phyloP scores from a whole-genome alignment of 176 grass and related monocot species.

The Oryza glaberrima region DNA sequence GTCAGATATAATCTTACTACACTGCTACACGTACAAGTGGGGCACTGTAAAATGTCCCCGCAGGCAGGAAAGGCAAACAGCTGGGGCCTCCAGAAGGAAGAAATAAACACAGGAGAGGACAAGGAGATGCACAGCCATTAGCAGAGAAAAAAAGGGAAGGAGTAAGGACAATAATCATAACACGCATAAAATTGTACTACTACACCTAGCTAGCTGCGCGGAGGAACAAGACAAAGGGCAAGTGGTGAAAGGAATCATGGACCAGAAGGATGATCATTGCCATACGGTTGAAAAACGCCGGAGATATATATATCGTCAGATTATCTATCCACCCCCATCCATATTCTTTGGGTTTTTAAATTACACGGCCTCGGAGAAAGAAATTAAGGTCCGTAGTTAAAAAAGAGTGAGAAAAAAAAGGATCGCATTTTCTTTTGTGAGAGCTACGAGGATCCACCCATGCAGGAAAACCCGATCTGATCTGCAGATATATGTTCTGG shows the following conservation, averaged over 20 bases:
- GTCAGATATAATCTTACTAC: no score
- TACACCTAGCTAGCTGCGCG: background rate
- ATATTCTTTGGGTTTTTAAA: background rate
- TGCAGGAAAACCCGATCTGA: background rate
- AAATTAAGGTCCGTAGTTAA: background rate
- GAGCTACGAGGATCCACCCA: background rate
- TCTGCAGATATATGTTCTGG: background rate
- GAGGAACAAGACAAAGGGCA: background rate
- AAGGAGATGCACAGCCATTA: background rate
- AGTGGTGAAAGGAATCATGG: constrained; percentile 34
- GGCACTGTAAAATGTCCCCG: no score
- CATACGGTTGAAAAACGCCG: background rate
- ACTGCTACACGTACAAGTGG: no score
- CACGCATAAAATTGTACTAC: background rate
- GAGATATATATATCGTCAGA: background rate
- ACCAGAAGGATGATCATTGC: background rate
- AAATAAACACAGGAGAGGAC: background rate
- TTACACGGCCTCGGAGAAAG: background rate
- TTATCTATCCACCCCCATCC: background rate
- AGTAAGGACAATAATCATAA: background rate
- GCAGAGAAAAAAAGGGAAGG: background rate
- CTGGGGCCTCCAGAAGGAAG: background rate
- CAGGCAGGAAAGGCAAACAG: background rate
- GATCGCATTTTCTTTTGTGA: background rate
- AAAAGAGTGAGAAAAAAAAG: background rate